These are phyloP conservation scores for Thielaviopsis punctulata DNA, from an alignment of 2,329 filamentous ascomycete genomes.

Conservation along the genomic window DNA sequence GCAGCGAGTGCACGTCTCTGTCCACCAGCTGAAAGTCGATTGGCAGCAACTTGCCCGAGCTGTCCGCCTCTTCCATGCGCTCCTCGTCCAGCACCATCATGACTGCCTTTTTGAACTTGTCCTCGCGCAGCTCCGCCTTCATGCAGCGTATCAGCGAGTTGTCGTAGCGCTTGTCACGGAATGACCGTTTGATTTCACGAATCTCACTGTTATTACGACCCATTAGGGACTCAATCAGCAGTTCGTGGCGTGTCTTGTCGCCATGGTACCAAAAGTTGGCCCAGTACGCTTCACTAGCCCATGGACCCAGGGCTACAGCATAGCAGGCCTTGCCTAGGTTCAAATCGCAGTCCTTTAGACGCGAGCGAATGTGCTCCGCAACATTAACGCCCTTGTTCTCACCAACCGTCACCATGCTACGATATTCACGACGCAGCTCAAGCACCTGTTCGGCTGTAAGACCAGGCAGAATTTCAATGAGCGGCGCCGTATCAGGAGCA, in stretches of 20 bases:
- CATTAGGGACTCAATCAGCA: constrained; percentile 87
- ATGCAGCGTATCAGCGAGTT: constrained; percentile 73
- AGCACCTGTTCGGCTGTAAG: constrained; percentile 79
- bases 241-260: constrained; percentile 65
- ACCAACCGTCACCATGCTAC: constrained; percentile 69
- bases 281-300: constrained; percentile 94
- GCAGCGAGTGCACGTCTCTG: constrained; percentile 56
- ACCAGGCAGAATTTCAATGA: constrained; percentile 70
- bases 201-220: constrained; percentile 82
- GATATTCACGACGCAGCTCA: constrained; percentile 76
- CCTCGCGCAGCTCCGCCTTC: constrained; percentile 80
- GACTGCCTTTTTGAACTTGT: constrained; percentile 88
- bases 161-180: constrained; percentile 79
- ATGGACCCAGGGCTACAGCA: constrained; percentile 70
- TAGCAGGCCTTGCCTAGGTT: constrained; percentile 85
- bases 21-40: constrained; percentile 44
- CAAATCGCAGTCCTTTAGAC: constrained; percentile 54
- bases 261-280: constrained; percentile 96
- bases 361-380: constrained; percentile 65
- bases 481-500: constrained; percentile 47
- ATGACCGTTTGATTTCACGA: constrained; percentile 66
- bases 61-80: constrained; percentile 66
- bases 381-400: constrained; percentile 66
- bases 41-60: constrained; percentile 37
- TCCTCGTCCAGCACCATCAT: constrained; percentile 67